Evolutionary conservation across 257 asterid species (phyloP), one percentile per base, ranked within the genome.

Genomic region (Apocynum venetum): DNA sequence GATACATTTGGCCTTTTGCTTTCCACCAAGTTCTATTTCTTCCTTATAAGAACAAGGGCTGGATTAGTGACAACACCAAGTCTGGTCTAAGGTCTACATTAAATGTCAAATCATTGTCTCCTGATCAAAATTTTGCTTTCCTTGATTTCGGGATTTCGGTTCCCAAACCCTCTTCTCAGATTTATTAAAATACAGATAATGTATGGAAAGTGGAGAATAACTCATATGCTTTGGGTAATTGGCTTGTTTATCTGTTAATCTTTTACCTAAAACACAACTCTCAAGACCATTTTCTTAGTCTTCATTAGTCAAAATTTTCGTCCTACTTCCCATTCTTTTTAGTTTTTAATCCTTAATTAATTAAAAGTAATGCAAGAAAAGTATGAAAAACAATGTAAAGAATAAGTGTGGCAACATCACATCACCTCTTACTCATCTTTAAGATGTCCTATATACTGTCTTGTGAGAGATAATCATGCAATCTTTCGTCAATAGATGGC

Each of bases 91-190:
- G 41, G 84, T 85, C 84, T 44, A 78, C 19, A 77, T 81, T 80
- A 85, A 74, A 79, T 72, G 86, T 83, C 84, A 80, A 83, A 86
- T 90, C 86, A 84, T 73, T 85, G 90, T 85, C 91, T 82, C 82
- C 86, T 80, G 72, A 71, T 56, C 52, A 81, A 74, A 56, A 14
- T 19, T 41, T 7, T 19, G 38, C 12, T 82, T 81, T 87, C 97
- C 97, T 81, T 83, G 64, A 79, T 83, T 87, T 89, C 82, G 59
- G 95, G 93, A 59, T 71, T 76, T 70, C 53, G 20, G 66, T 17
- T 1, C 35, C 31, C 0, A 20, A 19, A 1, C 35, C 64, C 31
- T 57, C 64, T 57, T 57, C 64, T 51, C 5, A 19, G 47, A 56
- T 68, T 12, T n/a, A 67, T 65, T 56, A 80, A 36, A 76, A 38